Conservation (phyloP, 176 grass and related monocot species). For the Eragrostis curvula region DNA sequence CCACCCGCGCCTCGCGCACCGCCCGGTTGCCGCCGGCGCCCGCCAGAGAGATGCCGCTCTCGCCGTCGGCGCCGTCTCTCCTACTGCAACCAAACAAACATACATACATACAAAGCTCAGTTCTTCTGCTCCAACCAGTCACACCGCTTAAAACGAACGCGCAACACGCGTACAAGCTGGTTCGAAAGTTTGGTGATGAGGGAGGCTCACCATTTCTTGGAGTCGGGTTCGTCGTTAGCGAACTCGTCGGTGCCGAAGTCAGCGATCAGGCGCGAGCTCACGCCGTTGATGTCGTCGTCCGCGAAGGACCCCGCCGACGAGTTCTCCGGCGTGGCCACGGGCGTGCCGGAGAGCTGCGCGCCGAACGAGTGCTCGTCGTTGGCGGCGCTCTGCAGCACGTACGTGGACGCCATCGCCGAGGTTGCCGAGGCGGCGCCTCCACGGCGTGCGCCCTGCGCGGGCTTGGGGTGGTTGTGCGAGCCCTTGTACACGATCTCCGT, state of each 20-base stretch:
- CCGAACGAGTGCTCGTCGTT: constrained; percentile 38
- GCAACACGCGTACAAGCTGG: background rate
- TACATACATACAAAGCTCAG: constrained; percentile 1
- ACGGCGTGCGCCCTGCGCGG: constrained; percentile 48
- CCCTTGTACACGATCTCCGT: constrained; percentile 97
- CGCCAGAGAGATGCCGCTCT: constrained; percentile 16
- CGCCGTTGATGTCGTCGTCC: constrained; percentile 72
- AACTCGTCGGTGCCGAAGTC: background rate
- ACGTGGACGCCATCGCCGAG: background rate
- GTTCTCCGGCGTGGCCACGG: constrained; percentile 70
- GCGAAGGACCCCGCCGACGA: constrained; percentile 75
- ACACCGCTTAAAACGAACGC: background rate
- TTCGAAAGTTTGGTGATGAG: background rate
- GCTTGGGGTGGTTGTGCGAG: constrained; percentile 82
- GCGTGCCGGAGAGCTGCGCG: constrained; percentile 43
- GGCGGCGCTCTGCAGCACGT: constrained; percentile 25
- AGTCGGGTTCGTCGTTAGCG: constrained; percentile 54
- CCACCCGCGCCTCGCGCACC: constrained; percentile 76
- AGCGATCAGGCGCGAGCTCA: constrained; percentile 47
- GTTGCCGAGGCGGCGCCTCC: constrained; percentile 37
- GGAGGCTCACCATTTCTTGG: constrained; percentile 63
- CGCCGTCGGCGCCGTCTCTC: constrained; percentile 55
- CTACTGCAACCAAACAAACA: constrained; percentile 33
- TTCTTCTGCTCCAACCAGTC: background rate
- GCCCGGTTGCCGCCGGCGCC: constrained; percentile 58